phyloP scores from a whole-genome alignment of 164 flowering plant genomes.

The Tinospora cordifolia region DNA sequence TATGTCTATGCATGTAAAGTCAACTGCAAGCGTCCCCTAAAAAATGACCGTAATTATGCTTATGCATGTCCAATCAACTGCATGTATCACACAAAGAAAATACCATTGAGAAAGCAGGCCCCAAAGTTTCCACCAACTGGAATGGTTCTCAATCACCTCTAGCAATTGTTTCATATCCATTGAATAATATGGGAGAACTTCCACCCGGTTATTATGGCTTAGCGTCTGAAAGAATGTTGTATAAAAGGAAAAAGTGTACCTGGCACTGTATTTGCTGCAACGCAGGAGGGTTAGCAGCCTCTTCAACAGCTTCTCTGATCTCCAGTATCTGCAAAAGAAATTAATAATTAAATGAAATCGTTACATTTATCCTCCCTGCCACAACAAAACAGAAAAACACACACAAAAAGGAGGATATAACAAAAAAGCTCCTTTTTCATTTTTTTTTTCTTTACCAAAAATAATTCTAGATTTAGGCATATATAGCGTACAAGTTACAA shows the following conservation, averaged over 20 bases:
- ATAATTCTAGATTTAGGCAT: too few species aligned
- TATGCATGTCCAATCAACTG: not conserved
- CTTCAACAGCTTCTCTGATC: conserved; percentile 86
- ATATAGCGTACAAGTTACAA: too few species aligned
- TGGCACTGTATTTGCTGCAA: conserved; percentile 48
- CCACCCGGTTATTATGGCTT: not conserved
- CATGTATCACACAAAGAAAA: not conserved
- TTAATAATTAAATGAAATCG: not conserved
- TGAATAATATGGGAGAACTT: not conserved
- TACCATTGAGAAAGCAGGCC: not conserved
- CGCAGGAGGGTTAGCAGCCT: conserved; percentile 46
- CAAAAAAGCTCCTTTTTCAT: too few species aligned
- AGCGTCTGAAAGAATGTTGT: not conserved
- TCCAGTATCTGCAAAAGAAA: conserved; percentile 59
- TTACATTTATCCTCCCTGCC: not conserved
- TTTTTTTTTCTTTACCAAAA: too few species aligned
- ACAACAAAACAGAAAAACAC: not conserved
- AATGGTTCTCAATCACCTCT: not conserved
- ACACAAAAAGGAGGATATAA: not conserved
- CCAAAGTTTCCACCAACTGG: not conserved
- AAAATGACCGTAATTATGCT: not conserved
- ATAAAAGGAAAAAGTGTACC: conserved; percentile 29
- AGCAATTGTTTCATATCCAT: not conserved
- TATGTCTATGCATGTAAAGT: not conserved
- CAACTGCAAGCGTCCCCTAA: not conserved